Evolutionary conservation across 2,329 filamentous ascomycete genomes (phyloP).

Genomic region (Mycocentrospora acerina): DNA sequence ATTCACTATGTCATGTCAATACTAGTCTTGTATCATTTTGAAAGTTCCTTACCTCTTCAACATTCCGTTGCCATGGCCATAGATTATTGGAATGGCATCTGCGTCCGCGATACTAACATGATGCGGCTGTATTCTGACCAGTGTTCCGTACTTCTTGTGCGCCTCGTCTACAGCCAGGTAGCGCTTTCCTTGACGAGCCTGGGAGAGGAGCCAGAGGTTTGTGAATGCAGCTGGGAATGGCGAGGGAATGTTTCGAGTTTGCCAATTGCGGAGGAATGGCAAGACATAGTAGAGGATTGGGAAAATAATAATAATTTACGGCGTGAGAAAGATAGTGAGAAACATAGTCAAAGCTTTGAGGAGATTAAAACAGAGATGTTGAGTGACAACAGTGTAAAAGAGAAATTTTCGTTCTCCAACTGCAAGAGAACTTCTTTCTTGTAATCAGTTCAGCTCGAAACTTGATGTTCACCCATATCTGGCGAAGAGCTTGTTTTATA

Average conservation of each 20-base stretch:
- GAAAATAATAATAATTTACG: slow-evolving; percentile 51
- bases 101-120: slow-evolving; percentile 82
- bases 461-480: too few species aligned
- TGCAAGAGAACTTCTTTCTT: too few species aligned
- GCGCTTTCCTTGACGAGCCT: slow-evolving; percentile 61
- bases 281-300: slow-evolving; percentile 59
- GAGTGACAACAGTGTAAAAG: too few species aligned
- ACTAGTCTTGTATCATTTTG: too few species aligned
- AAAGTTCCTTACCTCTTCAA: slow-evolving; percentile 51
- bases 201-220: slow-evolving; percentile 76
- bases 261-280: slow-evolving; percentile 62
- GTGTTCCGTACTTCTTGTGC: slow-evolving; percentile 73
- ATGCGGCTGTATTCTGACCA: slow-evolving; percentile 81
- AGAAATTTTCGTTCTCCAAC: too few species aligned
- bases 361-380: too few species aligned
- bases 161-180: slow-evolving; percentile 64
- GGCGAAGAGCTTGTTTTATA: too few species aligned
- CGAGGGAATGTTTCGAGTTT: slow-evolving; percentile 57
- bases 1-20: too few species aligned
- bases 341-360: too few species aligned
- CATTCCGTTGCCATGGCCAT: slow-evolving; percentile 62
- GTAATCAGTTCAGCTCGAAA: too few species aligned
- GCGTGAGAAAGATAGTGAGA: too few species aligned
- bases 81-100: slow-evolving; percentile 71
- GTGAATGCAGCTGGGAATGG: slow-evolving; percentile 68